These are phyloP conservation scores for Tuctoria greenei DNA, from an alignment of 176 grass and related monocot species.

Conservation along the genomic window DNA sequence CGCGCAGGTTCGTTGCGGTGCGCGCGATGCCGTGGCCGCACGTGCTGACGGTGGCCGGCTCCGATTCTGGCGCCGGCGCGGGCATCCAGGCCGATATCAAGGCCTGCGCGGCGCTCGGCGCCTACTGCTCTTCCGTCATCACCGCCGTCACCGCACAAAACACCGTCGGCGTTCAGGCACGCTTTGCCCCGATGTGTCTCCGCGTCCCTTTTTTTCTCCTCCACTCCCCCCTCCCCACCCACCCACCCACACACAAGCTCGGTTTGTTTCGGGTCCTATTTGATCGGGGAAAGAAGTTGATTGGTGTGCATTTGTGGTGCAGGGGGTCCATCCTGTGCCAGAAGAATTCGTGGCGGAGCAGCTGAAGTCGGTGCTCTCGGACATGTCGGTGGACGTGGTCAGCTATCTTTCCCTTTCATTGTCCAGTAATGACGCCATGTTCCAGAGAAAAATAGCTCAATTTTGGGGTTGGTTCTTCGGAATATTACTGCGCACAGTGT, in stretches of 20 bases:
- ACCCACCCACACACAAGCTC: too few species aligned
- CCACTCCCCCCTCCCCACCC: too few species aligned
- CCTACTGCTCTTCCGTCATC: conserved; percentile 85
- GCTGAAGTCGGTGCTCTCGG: conserved; percentile 77
- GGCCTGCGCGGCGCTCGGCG: conserved; percentile 76
- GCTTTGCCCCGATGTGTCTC: not conserved
- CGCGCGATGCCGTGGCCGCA: conserved; percentile 52
- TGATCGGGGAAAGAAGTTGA: not conserved
- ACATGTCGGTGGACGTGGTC: conserved; percentile 96
- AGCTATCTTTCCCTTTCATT: conserved; percentile 10
- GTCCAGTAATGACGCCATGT: not conserved
- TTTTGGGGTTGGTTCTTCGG: not conserved
- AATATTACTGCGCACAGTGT: not conserved
- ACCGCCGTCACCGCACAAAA: conserved; percentile 95
- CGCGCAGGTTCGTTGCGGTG: not conserved
- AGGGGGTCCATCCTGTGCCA: conserved; percentile 84
- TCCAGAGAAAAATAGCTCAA: not conserved
- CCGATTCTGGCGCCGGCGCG: conserved; percentile 83
- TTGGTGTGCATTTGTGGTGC: not conserved
- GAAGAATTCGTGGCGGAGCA: conserved; percentile 76
- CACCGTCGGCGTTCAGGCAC: conserved; percentile 84
- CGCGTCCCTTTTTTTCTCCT: not conserved
- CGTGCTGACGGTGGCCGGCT: conserved; percentile 85
- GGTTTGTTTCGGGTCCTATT: not conserved
- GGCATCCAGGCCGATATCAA: conserved; percentile 94